Percentiles rank a stretch among this genome's conserved stretches.
phyloP scores from a whole-genome alignment of 192 early-diverging fungal species.

The Coemansia sp. region DNA sequence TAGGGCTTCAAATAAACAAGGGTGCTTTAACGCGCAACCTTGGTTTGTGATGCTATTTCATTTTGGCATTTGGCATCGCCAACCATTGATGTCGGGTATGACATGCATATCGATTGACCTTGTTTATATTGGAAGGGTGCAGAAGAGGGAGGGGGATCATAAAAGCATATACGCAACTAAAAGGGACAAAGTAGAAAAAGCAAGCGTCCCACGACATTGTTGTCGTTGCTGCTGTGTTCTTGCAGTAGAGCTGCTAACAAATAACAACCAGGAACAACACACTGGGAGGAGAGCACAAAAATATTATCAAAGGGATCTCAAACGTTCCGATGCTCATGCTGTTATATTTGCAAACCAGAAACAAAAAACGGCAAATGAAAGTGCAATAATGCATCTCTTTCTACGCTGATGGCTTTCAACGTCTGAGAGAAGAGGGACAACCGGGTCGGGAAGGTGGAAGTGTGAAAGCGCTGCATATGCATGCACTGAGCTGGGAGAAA shows the following conservation, averaged over 20 bases:
- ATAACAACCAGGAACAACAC: not conserved
- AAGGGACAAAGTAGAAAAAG: not conserved
- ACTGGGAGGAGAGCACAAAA: not conserved
- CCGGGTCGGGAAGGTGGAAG: not conserved
- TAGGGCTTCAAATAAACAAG: too few relatives aligned
- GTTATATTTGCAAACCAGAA: not conserved
- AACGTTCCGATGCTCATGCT: not conserved
- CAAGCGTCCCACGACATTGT: not conserved
- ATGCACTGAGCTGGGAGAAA: not conserved
- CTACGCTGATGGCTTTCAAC: not conserved
- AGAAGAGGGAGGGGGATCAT: not conserved
- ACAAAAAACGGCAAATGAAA: not conserved
- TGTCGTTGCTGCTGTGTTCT: not conserved
- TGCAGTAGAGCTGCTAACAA: not conserved
- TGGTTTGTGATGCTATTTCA: not conserved
- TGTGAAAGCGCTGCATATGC: not conserved
- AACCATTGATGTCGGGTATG: not conserved
- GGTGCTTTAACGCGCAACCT: too few relatives aligned
- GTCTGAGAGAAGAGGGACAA: not conserved
- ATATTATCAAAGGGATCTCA: not conserved
- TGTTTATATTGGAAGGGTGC: not conserved
- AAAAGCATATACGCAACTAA: too few relatives aligned
- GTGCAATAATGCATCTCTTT: not conserved
- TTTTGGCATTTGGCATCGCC: not conserved
- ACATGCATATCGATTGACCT: slow-evolving; percentile 1